Conservation (phyloP, 805 yeast species). For the Zygoascus tannicola region DNA sequence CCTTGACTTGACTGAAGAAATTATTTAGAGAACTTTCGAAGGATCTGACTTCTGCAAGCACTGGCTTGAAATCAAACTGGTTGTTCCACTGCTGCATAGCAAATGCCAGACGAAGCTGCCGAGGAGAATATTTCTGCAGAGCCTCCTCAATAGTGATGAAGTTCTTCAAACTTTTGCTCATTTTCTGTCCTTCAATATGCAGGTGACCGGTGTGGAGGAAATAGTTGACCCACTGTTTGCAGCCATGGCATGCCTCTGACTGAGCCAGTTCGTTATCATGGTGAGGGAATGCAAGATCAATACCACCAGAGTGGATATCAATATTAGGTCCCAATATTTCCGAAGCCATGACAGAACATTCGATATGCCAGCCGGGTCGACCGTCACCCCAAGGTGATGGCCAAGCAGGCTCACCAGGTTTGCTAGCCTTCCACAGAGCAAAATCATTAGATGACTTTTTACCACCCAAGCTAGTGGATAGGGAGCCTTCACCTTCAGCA, state of each 20-base stretch:
- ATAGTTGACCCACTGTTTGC: constrained; percentile 93
- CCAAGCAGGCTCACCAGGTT: constrained; percentile 97
- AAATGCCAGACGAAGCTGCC: constrained; percentile 86
- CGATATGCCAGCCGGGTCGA: constrained; percentile 99
- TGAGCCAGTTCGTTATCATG: constrained; percentile 98
- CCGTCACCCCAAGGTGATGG: constrained; percentile 94
- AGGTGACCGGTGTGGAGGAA: constrained; percentile 95
- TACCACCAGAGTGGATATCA: constrained; percentile 96
- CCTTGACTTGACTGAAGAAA: constrained; percentile 76
- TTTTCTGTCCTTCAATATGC: constrained; percentile 96
- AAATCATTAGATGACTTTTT: constrained; percentile 77
- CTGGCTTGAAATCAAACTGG: constrained; percentile 84
- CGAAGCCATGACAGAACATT: constrained; percentile 97
- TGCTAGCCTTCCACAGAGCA: constrained; percentile 94
- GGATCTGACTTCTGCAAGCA: constrained; percentile 66
- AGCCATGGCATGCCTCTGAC: constrained; percentile 84
- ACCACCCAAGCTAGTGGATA: constrained; percentile 43
- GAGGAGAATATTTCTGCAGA: constrained; percentile 52
- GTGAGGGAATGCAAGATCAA: constrained; percentile 96
- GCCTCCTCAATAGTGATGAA: constrained; percentile 94
- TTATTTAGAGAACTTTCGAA: constrained; percentile 67
- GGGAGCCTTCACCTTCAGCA: constrained; percentile 91
- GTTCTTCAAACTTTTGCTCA: constrained; percentile 92
- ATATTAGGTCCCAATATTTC: constrained; percentile 73
- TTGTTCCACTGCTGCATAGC: constrained; percentile 89